These are phyloP conservation scores for Cymbopogon citratus DNA, from an alignment of 176 grass and related monocot species.

Conservation along the genomic window DNA sequence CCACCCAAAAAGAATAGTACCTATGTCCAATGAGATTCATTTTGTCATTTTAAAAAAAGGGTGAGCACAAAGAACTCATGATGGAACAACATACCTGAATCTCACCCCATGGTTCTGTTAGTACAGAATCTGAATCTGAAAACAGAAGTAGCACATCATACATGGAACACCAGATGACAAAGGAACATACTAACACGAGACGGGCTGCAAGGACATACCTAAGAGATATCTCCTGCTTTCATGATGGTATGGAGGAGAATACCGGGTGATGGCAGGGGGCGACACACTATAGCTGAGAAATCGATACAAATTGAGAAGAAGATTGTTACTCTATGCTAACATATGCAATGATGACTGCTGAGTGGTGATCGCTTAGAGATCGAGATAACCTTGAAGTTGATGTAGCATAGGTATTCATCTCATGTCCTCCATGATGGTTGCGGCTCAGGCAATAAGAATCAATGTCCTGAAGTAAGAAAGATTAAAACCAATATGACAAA, in stretches of 20 bases:
- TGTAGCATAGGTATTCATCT: slow-evolving; percentile 26
- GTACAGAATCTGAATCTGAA: slow-evolving; percentile 18
- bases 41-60: not conserved
- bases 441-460: slow-evolving; percentile 28
- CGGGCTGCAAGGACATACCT: no score
- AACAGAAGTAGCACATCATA: not conserved
- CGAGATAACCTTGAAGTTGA: slow-evolving; percentile 21
- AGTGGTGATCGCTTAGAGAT: not conserved
- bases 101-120: not conserved
- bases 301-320: no score
- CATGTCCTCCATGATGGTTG: slow-evolving; percentile 17
- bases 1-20: not conserved
- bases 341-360: not conserved
- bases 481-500: not conserved
- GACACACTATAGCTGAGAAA: no score
- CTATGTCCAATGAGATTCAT: not conserved
- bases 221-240: no score
- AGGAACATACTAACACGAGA: no score
- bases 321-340: not conserved
- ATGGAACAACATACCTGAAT: slow-evolving; percentile 13
- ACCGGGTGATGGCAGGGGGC: no score
- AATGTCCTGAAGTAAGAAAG: slow-evolving; percentile 24
- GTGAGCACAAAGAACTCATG: not conserved
- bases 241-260: no score
- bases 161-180: not conserved